phyloP scores from a whole-genome alignment of 768 basidiomycete genomes.

The Tulasnella sp. region DNA sequence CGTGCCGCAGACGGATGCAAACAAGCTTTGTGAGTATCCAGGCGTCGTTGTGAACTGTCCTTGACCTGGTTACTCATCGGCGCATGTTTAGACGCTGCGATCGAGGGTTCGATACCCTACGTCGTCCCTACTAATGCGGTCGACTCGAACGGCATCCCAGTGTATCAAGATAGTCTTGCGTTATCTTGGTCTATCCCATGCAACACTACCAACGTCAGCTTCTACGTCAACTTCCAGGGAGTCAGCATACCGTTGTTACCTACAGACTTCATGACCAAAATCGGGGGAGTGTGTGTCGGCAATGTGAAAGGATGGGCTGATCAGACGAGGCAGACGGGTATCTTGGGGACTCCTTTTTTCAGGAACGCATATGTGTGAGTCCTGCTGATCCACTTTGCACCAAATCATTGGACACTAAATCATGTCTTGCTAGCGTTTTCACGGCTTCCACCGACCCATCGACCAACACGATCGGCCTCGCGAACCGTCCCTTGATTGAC shows the following conservation, averaged over 20 bases:
- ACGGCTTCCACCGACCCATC: neutral
- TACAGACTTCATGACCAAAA: neutral
- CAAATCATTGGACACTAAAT: neutral
- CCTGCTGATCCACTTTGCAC: neutral
- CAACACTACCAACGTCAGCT: neutral
- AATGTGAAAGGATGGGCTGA: constrained; percentile 9
- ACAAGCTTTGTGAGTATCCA: constrained; percentile 3
- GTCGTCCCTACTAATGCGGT: neutral
- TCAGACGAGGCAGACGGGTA: neutral
- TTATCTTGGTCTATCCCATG: neutral
- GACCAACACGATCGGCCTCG: constrained; percentile 1
- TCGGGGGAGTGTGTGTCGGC: constrained; percentile 2
- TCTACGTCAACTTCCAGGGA: neutral
- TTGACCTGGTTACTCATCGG: too few species aligned
- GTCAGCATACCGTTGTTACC: neutral
- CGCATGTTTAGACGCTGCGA: neutral
- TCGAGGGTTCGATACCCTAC: neutral
- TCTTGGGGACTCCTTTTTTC: neutral
- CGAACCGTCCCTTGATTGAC: neutral
- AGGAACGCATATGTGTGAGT: constrained; percentile 7
- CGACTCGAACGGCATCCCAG: neutral
- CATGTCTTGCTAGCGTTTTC: neutral
- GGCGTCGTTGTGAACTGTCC: too few species aligned
- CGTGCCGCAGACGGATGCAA: neutral
- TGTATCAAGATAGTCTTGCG: neutral